A percentile compares a stretch with the other conserved stretches of the same genome.
Conservation (phyloP, 768 basidiomycete species). For the Macrolepiota albuminosa region DNA sequence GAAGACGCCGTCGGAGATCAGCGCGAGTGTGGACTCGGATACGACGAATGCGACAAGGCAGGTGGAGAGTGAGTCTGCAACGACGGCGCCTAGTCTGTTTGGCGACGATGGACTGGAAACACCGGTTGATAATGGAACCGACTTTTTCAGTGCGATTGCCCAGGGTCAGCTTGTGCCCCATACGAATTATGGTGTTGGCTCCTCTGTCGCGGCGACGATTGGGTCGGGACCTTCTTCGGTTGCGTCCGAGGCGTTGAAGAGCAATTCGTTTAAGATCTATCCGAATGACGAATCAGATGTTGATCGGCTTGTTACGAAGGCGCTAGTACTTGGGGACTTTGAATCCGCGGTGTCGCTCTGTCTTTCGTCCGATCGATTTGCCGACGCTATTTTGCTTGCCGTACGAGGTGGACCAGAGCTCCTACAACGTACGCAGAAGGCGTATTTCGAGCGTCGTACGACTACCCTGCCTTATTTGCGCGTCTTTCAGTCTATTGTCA, state of each 20-base stretch:
- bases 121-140: conserved; percentile 61
- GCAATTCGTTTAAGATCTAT: conserved; percentile 87
- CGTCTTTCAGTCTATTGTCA: conserved; percentile 91
- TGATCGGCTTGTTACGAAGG: conserved; percentile 86
- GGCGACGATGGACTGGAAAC: conserved; percentile 73
- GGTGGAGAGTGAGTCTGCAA: conserved; percentile 73
- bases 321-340: conserved; percentile 95
- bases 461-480: conserved; percentile 81
- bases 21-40: conserved; percentile 59
- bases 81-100: conserved; percentile 84
- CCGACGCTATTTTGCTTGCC: conserved; percentile 92
- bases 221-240: conserved; percentile 89
- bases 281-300: conserved; percentile 82
- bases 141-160: conserved; percentile 80
- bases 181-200: conserved; percentile 74
- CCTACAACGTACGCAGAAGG: conserved; percentile 82
- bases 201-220: conserved; percentile 90
- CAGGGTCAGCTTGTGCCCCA: conserved; percentile 64
- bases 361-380: conserved; percentile 82
- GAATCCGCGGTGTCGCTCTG: conserved; percentile 88
- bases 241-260: conserved; percentile 68
- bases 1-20: conserved; percentile 72
- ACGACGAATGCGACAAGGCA: conserved; percentile 49
- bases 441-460: conserved; percentile 86
- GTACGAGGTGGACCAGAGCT: conserved; percentile 88